Evolutionary conservation across 768 basidiomycete genomes (phyloP).

Genomic region (Collybia sordida): DNA sequence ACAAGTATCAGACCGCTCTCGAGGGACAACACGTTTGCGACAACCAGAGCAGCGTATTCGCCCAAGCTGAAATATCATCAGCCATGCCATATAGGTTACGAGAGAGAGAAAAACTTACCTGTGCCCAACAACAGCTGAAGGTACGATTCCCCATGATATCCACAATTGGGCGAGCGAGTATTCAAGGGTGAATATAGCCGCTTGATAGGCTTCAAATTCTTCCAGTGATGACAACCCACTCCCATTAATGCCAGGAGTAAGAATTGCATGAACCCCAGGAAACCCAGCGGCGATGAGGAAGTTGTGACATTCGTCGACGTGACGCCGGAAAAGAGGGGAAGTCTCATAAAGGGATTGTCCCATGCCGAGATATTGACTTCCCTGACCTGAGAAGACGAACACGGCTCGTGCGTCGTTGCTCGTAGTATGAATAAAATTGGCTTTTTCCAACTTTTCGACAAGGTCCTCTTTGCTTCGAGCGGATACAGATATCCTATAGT

Average conservation of each 20-base stretch:
- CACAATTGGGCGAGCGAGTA: slow-evolving; percentile 64
- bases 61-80: slow-evolving; percentile 51
- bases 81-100: not conserved
- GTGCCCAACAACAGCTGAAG: slow-evolving; percentile 66
- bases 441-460: slow-evolving; percentile 36
- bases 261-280: slow-evolving; percentile 45
- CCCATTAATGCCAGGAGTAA: slow-evolving; percentile 25
- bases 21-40: slow-evolving; percentile 57
- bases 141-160: slow-evolving; percentile 67
- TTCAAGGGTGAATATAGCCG: slow-evolving; percentile 59
- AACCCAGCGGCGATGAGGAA: slow-evolving; percentile 50
- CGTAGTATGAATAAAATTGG: slow-evolving; percentile 29
- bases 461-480: slow-evolving; percentile 47
- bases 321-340: slow-evolving; percentile 43
- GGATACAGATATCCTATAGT: slow-evolving; percentile 50
- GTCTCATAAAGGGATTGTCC: slow-evolving; percentile 53
- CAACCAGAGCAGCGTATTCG: slow-evolving; percentile 71
- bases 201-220: slow-evolving; percentile 47
- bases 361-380: slow-evolving; percentile 68
- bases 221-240: slow-evolving; percentile 24
- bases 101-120: slow-evolving; percentile 44
- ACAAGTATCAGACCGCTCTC: slow-evolving; percentile 58
- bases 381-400: slow-evolving; percentile 78
- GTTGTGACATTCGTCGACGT: slow-evolving; percentile 59
- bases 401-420: slow-evolving; percentile 34